phyloP scores from a whole-genome alignment of 495 filamentous ascomycete genomes.

The Lepidopterella palustris region DNA sequence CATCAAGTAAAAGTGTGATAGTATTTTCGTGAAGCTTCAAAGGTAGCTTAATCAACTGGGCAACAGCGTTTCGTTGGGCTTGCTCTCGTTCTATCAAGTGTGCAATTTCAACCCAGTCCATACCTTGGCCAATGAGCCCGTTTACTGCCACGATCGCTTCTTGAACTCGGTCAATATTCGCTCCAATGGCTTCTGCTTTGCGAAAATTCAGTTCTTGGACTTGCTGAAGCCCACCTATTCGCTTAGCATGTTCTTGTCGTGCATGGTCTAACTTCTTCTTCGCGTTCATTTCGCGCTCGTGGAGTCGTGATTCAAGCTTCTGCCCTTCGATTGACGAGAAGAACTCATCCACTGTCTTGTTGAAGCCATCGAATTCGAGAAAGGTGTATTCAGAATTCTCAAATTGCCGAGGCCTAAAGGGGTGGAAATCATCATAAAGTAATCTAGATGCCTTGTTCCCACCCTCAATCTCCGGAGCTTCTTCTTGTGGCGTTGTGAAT shows the following conservation, averaged over 20 bases:
- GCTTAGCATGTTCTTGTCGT: conserved; percentile 70
- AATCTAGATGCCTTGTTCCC: conserved; percentile 39
- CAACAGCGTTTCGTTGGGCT: conserved; percentile 71
- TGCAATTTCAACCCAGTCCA: conserved; percentile 94
- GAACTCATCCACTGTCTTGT: conserved; percentile 90
- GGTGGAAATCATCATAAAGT: conserved; percentile 92
- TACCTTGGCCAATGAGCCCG: conserved; percentile 78
- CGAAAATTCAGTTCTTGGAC: conserved; percentile 76
- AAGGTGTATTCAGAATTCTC: conserved; percentile 56
- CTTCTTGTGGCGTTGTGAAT: conserved; percentile 24
- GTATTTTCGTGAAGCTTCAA: conserved; percentile 85
- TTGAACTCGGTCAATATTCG: conserved; percentile 80
- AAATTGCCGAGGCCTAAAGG: conserved; percentile 82
- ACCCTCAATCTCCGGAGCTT: conserved; percentile 13
- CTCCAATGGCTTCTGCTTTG: conserved; percentile 83
- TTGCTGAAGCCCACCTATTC: conserved; percentile 72
- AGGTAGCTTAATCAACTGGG: conserved; percentile 78
- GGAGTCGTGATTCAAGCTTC: conserved; percentile 74
- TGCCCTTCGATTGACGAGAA: conserved; percentile 95
- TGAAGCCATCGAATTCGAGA: conserved; percentile 74
- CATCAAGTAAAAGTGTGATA: conserved; percentile 70
- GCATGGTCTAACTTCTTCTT: conserved; percentile 77
- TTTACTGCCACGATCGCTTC: conserved; percentile 90
- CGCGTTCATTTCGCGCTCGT: conserved; percentile 73
- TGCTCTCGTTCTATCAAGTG: conserved; percentile 83